A percentile compares a stretch with the other conserved stretches of the same genome.
These are phyloP conservation scores for Quercus phellos DNA, from an alignment of 331 rosid species.

Conservation along the genomic window DNA sequence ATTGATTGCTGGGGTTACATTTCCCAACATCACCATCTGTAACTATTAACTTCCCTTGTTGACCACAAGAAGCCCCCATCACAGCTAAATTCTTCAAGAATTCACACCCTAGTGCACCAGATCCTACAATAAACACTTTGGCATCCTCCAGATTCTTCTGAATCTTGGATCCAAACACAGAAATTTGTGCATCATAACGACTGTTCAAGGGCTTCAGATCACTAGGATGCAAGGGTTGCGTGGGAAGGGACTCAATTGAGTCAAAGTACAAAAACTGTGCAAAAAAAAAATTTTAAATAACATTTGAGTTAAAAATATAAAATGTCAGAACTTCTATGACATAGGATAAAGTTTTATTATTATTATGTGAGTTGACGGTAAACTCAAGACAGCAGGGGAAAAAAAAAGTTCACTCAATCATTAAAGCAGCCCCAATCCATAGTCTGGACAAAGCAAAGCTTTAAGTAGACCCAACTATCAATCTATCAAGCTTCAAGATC, in stretches of 20 bases:
- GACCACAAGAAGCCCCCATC: slow-evolving; percentile 94
- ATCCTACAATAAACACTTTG: slow-evolving; percentile 75
- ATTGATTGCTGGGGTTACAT: slow-evolving; percentile 91
- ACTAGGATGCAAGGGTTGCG: slow-evolving; percentile 66
- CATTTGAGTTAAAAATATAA: not conserved
- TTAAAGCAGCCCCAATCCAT: not conserved
- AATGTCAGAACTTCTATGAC: not conserved
- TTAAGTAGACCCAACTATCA: not conserved
- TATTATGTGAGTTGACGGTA: not conserved
- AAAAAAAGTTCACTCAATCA: not conserved
- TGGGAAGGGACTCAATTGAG: slow-evolving; percentile 87
- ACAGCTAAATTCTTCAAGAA: slow-evolving; percentile 80
- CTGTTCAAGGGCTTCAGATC: slow-evolving; percentile 71
- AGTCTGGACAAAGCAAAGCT: not conserved
- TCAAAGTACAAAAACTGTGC: slow-evolving; percentile 92
- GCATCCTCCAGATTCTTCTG: slow-evolving; percentile 92
- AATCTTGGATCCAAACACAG: slow-evolving; percentile 84
- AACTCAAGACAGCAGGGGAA: not conserved
- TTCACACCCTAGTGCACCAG: slow-evolving; percentile 97
- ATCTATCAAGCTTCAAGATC: not conserved
- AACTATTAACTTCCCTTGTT: slow-evolving; percentile 65
- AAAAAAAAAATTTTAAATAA: not conserved
- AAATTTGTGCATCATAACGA: slow-evolving; percentile 95
- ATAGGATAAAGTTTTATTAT: not conserved
- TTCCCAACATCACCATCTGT: slow-evolving; percentile 98